Evolutionary conservation across 768 basidiomycete genomes (phyloP).

Genomic region (Cyathus striatus): DNA sequence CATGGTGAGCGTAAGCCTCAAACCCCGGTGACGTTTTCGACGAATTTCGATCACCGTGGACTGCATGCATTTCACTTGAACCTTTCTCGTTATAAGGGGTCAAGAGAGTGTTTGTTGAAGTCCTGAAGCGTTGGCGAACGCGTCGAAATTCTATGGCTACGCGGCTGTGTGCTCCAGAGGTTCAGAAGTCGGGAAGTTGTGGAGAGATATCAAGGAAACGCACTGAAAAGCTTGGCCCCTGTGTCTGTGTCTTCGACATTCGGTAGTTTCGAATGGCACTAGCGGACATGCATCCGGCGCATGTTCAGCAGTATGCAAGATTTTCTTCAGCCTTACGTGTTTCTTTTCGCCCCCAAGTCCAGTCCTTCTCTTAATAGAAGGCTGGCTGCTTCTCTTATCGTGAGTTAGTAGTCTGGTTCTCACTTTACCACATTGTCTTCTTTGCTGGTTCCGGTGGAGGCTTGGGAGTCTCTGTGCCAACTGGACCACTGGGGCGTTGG

Average conservation of each 20-base stretch:
- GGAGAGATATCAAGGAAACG: conserved; percentile 15
- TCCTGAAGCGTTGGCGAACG: conserved; percentile 47
- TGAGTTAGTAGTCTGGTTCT: conserved; percentile 33
- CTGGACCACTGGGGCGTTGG: conserved; percentile 10
- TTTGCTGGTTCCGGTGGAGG: no score
- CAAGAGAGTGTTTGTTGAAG: no score
- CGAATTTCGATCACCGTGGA: conserved; percentile 49
- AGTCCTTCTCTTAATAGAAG: conserved; percentile 37
- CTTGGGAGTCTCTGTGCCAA: conserved; percentile 19
- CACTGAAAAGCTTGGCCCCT: conserved; percentile 23
- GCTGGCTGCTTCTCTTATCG: conserved; percentile 24
- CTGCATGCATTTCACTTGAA: conserved; percentile 23
- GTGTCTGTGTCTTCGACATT: neutral
- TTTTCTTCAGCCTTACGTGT: conserved; percentile 8
- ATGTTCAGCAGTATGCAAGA: conserved; percentile 10
- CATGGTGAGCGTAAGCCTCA: conserved; percentile 13
- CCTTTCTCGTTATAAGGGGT: no score
- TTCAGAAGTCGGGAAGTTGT: conserved; percentile 2
- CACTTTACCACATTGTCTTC: conserved; percentile 25
- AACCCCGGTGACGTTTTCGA: conserved; percentile 50
- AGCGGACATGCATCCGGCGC: neutral
- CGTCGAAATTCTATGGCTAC: conserved; percentile 53
- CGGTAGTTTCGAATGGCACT: no score
- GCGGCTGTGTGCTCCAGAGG: conserved; percentile 18
- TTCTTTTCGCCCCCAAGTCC: conserved; percentile 32